These are phyloP conservation scores for Zizania palustris DNA, from an alignment of 202 grass and related monocot genomes.

Conservation along the genomic window DNA sequence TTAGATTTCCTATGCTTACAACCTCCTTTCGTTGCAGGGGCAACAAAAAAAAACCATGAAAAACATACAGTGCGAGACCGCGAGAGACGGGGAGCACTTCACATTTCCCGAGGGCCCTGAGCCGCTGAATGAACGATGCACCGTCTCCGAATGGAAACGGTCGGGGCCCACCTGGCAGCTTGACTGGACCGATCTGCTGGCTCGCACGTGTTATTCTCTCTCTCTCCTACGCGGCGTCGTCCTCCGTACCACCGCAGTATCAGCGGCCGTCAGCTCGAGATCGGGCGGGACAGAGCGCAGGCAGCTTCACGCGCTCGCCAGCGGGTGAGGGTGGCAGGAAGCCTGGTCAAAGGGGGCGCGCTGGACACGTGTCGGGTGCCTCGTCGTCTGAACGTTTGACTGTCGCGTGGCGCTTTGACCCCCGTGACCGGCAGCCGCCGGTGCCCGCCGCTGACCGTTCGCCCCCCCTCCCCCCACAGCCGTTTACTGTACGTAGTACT, in stretches of 20 bases:
- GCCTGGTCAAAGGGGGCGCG: slow-evolving; percentile 32
- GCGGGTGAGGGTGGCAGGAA: neutral
- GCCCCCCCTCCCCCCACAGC: neutral
- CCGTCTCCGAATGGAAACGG: slow-evolving; percentile 26
- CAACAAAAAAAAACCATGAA: neutral
- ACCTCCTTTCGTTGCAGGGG: slow-evolving; percentile 13
- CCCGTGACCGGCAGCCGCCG: slow-evolving; percentile 42
- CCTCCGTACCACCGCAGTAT: slow-evolving; percentile 18
- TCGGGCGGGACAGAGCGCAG: slow-evolving; percentile 24
- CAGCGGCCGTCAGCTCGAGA: slow-evolving; percentile 29
- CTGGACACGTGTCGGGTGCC: slow-evolving; percentile 45
- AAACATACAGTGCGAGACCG: too few species aligned
- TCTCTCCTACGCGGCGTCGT: neutral
- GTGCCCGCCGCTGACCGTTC: slow-evolving; percentile 16
- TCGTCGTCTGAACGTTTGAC: slow-evolving; percentile 51
- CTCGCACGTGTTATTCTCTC: slow-evolving; percentile 7
- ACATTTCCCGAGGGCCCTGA: slow-evolving; percentile 33
- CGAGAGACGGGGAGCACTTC: neutral
- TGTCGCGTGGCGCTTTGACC: slow-evolving; percentile 32
- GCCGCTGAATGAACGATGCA: neutral
- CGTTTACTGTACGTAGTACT: slow-evolving; percentile 3
- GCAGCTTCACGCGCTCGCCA: slow-evolving; percentile 34
- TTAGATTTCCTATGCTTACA: neutral
- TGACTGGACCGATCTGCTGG: neutral
- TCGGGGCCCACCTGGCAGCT: slow-evolving; percentile 22